Base-by-base conservation (phyloP, 169 alveolate genomes). In the Eimeria sp. region DNA sequence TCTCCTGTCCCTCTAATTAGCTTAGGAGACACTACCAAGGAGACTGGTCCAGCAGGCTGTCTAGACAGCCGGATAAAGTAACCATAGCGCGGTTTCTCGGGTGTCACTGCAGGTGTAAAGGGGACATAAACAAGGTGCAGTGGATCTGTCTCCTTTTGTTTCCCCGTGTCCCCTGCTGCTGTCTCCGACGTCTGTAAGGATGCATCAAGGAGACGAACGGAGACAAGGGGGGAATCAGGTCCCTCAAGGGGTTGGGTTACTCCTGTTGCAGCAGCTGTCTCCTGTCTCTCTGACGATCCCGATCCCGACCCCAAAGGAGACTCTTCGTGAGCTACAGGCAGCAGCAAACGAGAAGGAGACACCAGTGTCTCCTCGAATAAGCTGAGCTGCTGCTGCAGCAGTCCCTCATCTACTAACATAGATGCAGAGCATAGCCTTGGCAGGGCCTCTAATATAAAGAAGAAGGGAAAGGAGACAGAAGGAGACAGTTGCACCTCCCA, bases 31-130 rank as follows among this genome's bases (percentile, higher is more conserved):
- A 82, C n/a, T 51, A 73, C 0, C 14, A 82, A 61, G 34, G 90
- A n/a, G 45, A 82, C 73, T 43, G 90, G 90, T 6, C 20, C 30
- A 0, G 5, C 45, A 4, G 90, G 73, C 73, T 49, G 67, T 27
- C 49, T n/a, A 51, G 90, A 82, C 57, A 82, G 90, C 34, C 73
- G 73, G 10, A 82, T 11, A 10, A 54, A 82, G 90, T 82, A 82
- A 18, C 18, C 51, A 82, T 27, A 82, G 5, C 45, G 30, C 0
- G 90, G 90, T 4, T 51, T 13, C 45, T 82, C 73, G 20, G 49
- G n/a, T 20, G 90, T 82, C 90, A 82, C 90, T 54, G 70, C 90
- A 27, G 90, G 34, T 27, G 49, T 51, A 18, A 14, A 82, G 18
- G 73, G 57, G n/a, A 9, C 16, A 82, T 51, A 82, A 13, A 51